Evolutionary conservation across 2,329 filamentous ascomycete species (phyloP).

Genomic region (Stemphylium vesicarium): DNA sequence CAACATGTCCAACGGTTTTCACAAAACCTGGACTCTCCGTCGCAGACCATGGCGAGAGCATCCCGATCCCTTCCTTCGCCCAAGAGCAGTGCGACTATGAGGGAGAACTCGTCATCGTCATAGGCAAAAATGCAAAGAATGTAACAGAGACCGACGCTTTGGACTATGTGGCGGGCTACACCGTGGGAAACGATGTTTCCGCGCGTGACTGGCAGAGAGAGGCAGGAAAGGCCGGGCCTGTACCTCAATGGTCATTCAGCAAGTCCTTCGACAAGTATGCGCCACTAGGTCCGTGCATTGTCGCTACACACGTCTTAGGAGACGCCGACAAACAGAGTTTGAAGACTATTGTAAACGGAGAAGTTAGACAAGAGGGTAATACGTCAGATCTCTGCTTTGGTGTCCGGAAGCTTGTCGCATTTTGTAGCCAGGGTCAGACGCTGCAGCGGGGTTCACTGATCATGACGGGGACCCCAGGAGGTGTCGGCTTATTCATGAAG

Average conservation of each 20-base stretch:
- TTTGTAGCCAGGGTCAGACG: constrained; percentile 24
- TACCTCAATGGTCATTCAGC: constrained; percentile 1
- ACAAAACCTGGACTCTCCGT: neutral
- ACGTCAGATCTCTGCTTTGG: neutral
- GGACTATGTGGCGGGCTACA: constrained; percentile 58
- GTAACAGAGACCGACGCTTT: constrained; percentile 50
- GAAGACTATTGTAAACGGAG: neutral
- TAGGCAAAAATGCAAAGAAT: constrained; percentile 58
- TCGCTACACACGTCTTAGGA: neutral
- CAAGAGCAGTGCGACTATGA: constrained; percentile 13
- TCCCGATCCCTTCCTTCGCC: neutral
- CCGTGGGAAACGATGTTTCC: constrained; percentile 59
- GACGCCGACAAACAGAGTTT: neutral
- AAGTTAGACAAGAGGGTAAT: neutral
- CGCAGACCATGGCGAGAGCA: neutral
- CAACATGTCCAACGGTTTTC: constrained; percentile 1
- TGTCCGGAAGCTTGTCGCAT: neutral
- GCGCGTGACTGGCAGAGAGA: constrained; percentile 49
- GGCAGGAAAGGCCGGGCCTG: neutral
- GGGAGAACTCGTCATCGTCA: constrained; percentile 47
- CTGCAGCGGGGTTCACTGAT: constrained; percentile 51
- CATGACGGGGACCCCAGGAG: constrained; percentile 54
- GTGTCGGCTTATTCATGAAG: constrained; percentile 51
- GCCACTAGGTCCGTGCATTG: constrained; percentile 51
- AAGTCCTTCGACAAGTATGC: constrained; percentile 60